Base-by-base conservation (phyloP, 2,329 filamentous ascomycete species). In the Trichoderma simmonsii region DNA sequence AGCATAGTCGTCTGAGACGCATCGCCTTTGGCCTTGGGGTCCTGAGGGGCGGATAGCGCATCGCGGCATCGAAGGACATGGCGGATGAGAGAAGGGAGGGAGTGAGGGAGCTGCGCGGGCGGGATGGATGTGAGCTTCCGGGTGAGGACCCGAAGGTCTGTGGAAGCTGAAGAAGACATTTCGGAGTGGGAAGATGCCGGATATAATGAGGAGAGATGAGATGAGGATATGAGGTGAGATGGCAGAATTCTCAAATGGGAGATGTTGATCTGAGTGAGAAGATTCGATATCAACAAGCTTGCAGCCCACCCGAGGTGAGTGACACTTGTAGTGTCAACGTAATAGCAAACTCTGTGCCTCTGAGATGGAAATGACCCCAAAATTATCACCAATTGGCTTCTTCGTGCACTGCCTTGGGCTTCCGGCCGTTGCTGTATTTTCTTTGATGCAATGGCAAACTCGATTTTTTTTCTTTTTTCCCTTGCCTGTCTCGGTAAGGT, bases 41-140 rank as follows among this genome's bases (percentile, higher is more conserved):
- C 88, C 36, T 88, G 87, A 8, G 90, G 82, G 6, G 87, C 83
- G 4, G 93, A 92, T 43, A 97, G 85, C 32, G 92, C 80, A 48
- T 82, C 82, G 73, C 85, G 85, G 78, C 88, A 91, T 68, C 87
- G 86, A 70, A 87, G 79, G 43, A 90, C 82, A 80, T 90, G 86
- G 77, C 83, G 85, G 71, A 88, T 88, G 74, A 98, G 88, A 73
- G 89, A 88, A 36, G 93, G 90, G 72, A 93, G 87, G 64, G 94
- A 86, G 69, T 88, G 87, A 71, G 93, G 93, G 6, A 98, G 89
- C 75, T 95, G 90, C 61, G 89, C 84, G n/a, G 89, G 86, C 0
- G 92, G 86, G 12, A 92, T 91, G 1, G 92, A 90, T 1, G 91
- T 90, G 75, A 98, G 85, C 75, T 90, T 89, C 73, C 90, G 88